phyloP scores from a whole-genome alignment of 495 filamentous ascomycete species.

The Pyrenopolyporus hunteri region DNA sequence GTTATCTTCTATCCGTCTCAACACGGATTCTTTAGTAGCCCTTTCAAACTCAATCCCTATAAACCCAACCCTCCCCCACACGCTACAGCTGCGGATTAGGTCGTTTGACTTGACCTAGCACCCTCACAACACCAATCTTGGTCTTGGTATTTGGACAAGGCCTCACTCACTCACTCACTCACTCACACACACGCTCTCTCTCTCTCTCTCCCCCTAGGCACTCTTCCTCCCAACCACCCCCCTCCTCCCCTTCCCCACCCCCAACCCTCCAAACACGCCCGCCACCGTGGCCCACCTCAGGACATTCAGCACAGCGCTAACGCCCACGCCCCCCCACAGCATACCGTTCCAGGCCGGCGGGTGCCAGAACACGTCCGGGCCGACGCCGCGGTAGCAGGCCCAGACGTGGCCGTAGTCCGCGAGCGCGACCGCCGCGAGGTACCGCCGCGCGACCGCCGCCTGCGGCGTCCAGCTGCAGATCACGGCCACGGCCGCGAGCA shows the following conservation, averaged over 20 bases:
- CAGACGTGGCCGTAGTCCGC: constrained; percentile 70
- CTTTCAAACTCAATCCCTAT: too few species aligned
- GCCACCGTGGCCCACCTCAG: constrained; percentile 56
- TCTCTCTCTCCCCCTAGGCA: neutral
- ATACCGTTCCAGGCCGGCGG: constrained; percentile 60
- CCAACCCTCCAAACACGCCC: constrained; percentile 55
- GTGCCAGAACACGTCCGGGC: constrained; percentile 53
- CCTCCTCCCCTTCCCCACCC: neutral
- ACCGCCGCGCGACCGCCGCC: constrained; percentile 57
- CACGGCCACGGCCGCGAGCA: constrained; percentile 59
- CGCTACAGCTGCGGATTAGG: too few species aligned
- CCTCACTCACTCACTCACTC: too few species aligned
- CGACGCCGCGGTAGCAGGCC: constrained; percentile 59
- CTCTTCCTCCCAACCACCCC: neutral
- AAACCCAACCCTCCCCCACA: too few species aligned
- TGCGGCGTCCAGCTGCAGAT: constrained; percentile 61
- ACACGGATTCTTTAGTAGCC: too few species aligned
- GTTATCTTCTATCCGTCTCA: too few species aligned
- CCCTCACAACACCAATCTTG: too few species aligned
- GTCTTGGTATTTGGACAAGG: too few species aligned
- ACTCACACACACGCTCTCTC: too few species aligned
- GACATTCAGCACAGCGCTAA: constrained; percentile 58
- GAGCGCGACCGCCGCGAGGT: constrained; percentile 59
- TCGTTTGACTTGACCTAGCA: too few species aligned
- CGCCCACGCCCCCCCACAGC: constrained; percentile 64